Percentiles rank a stretch among this genome's conserved stretches.
Evolutionary conservation across 192 early-diverging fungal species (phyloP).

Genomic region (Coemansia sp.): DNA sequence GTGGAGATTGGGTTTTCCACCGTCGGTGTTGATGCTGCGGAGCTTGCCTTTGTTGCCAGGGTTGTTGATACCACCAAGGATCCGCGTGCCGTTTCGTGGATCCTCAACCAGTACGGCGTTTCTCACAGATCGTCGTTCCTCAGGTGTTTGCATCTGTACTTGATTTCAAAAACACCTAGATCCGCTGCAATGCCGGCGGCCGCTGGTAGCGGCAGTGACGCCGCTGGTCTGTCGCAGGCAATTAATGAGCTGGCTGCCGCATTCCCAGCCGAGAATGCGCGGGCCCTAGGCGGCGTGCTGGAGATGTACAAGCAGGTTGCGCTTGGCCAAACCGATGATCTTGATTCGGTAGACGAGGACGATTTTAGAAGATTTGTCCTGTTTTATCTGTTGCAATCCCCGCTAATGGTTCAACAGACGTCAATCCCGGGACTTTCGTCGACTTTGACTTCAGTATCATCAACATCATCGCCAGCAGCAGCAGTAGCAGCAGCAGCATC

Average conservation of each 20-base stretch:
- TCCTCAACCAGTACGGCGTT: constrained; percentile 38
- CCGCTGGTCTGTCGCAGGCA: constrained; percentile 20
- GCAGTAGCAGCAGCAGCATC: background rate
- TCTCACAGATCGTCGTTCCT: constrained; percentile 22
- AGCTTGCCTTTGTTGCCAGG: constrained; percentile 22
- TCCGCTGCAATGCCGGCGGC: constrained; percentile 5
- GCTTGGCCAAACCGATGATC: background rate
- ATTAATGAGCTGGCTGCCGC: constrained; percentile 22
- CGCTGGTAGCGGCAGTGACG: background rate
- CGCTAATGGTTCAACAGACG: constrained; percentile 1
- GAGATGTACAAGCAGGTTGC: constrained; percentile 23
- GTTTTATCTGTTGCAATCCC: constrained; percentile 33
- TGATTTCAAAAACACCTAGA: constrained; percentile 20
- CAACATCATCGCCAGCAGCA: background rate
- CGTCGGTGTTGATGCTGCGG: constrained; percentile 14
- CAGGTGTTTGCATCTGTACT: constrained; percentile 34
- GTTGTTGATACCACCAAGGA: constrained; percentile 28
- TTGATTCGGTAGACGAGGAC: constrained; percentile 4
- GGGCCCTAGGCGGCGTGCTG: constrained; percentile 23
- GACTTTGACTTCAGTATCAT: background rate
- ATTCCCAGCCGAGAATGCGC: constrained; percentile 16
- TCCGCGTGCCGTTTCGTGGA: constrained; percentile 36
- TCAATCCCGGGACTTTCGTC: background rate
- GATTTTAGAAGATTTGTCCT: constrained; percentile 42
- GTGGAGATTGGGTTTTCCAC: constrained; percentile 23